A percentile compares a stretch with the other conserved stretches of the same genome.
phyloP scores from a whole-genome alignment of 768 basidiomycete genomes.

The Phylloporus sp. region DNA sequence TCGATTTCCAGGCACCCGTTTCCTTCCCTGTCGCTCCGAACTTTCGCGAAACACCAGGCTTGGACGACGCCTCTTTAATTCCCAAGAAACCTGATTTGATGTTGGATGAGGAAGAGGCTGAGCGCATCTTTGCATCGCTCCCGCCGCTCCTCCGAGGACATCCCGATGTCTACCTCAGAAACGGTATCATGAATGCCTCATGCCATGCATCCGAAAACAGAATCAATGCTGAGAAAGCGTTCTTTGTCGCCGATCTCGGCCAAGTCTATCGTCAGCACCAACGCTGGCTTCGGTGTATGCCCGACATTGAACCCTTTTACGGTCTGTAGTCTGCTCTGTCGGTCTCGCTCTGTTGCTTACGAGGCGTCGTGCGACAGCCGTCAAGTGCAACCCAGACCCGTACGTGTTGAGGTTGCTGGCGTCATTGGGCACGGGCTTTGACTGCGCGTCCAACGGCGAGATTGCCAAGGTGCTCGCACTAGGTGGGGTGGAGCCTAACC shows the following conservation, averaged over 20 bases:
- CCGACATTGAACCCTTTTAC: slow-evolving; percentile 90
- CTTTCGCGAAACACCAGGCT: slow-evolving; percentile 21
- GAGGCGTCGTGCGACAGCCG: slow-evolving; percentile 47
- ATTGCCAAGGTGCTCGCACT: slow-evolving; percentile 74
- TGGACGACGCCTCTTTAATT: slow-evolving; percentile 11
- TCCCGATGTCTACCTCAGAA: slow-evolving; percentile 67
- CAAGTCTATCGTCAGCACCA: slow-evolving; percentile 81
- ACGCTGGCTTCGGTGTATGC: slow-evolving; percentile 73
- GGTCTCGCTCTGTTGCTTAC: slow-evolving; percentile 25
- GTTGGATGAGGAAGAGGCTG: slow-evolving; percentile 30
- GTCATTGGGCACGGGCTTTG: slow-evolving; percentile 88
- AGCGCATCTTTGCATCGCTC: slow-evolving; percentile 52
- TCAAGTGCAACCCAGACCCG: slow-evolving; percentile 98
- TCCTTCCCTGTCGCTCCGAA: slow-evolving; percentile 26
- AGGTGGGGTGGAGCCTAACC: slow-evolving; percentile 68
- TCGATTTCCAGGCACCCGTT: slow-evolving; percentile 28
- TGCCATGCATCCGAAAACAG: slow-evolving; percentile 47
- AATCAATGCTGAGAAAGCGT: slow-evolving; percentile 84
- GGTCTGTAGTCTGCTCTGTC: slow-evolving; percentile 47
- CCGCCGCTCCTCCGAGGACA: slow-evolving; percentile 67
- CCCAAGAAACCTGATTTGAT: slow-evolving; percentile 51
- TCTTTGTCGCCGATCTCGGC: slow-evolving; percentile 93
- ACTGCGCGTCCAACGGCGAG: slow-evolving; percentile 95
- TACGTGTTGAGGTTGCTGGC: slow-evolving; percentile 89
- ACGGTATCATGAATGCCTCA: slow-evolving; percentile 67